phyloP scores from a whole-genome alignment of 345 rosid genomes.

The Anastatica hierochuntica region DNA sequence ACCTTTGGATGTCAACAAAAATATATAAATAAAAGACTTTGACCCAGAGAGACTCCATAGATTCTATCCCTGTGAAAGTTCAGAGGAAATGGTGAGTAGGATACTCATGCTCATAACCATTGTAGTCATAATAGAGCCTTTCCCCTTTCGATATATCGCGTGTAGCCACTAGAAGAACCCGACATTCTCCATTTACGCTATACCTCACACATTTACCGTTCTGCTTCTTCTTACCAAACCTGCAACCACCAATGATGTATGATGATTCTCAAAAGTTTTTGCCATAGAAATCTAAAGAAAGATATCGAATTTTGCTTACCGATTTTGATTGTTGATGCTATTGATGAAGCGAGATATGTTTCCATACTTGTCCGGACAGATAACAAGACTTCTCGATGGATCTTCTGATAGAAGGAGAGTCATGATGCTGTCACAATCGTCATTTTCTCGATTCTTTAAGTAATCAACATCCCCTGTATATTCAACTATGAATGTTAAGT shows the following conservation, averaged over 20 bases:
- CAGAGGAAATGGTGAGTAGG: slow-evolving; percentile 87
- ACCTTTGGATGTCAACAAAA: too few relatives aligned
- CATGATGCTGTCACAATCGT: slow-evolving; percentile 90
- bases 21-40: too few relatives aligned
- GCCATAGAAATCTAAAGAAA: too few relatives aligned
- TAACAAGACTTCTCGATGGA: slow-evolving; percentile 59
- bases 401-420: slow-evolving; percentile 67
- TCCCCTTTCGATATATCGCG: slow-evolving; percentile 79
- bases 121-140: slow-evolving; percentile 90
- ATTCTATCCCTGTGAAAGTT: slow-evolving; percentile 13
- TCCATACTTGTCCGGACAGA: slow-evolving; percentile 84
- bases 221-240: slow-evolving; percentile 84
- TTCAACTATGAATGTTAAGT: slow-evolving; percentile 73
- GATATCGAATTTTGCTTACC: too few relatives aligned
- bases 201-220: slow-evolving; percentile 94
- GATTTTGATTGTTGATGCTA: slow-evolving; percentile 78
- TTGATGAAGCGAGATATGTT: slow-evolving; percentile 83
- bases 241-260: slow-evolving; percentile 35
- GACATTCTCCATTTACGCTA: slow-evolving; percentile 64
- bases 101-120: slow-evolving; percentile 86
- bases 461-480: slow-evolving; percentile 90
- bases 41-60: not conserved
- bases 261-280: too few relatives aligned
- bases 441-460: slow-evolving; percentile 59
- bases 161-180: slow-evolving; percentile 82